phyloP scores from a whole-genome alignment of 306 rosid genomes.

The Mimosa pudica region DNA sequence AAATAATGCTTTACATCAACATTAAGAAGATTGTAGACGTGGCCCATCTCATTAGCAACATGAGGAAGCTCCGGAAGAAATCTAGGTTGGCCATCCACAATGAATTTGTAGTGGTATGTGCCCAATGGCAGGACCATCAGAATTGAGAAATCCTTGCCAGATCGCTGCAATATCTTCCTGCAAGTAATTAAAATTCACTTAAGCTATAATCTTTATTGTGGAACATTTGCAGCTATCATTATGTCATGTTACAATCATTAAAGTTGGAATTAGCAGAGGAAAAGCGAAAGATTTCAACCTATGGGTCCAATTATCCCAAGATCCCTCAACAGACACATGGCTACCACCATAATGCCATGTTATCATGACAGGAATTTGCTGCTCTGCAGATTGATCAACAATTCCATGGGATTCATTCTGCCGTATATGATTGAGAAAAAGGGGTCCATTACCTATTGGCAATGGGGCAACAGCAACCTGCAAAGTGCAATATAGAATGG shows the following conservation, averaged over 20 bases:
- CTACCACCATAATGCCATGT: slow-evolving; percentile 81
- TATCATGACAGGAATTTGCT: slow-evolving; percentile 74
- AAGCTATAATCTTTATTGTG: slow-evolving; percentile 17
- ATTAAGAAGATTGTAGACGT: slow-evolving; percentile 77
- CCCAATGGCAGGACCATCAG: slow-evolving; percentile 82
- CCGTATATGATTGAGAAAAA: slow-evolving; percentile 53
- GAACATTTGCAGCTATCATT: slow-evolving; percentile 21
- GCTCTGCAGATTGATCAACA: slow-evolving; percentile 60
- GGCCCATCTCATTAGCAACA: slow-evolving; percentile 74
- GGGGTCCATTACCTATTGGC: slow-evolving; percentile 55
- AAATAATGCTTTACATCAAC: slow-evolving; percentile 64
- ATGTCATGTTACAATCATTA: slow-evolving; percentile 25
- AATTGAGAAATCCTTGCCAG: slow-evolving; percentile 79
- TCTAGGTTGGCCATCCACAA: slow-evolving; percentile 78
- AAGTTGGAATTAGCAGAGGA: slow-evolving; percentile 18
- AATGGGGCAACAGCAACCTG: slow-evolving; percentile 89
- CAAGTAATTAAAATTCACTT: slow-evolving; percentile 35
- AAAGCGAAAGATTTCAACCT: slow-evolving; percentile 50
- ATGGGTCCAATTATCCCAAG: slow-evolving; percentile 91
- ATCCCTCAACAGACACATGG: slow-evolving; percentile 81
- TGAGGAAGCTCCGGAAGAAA: slow-evolving; percentile 74
- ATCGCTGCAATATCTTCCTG: slow-evolving; percentile 79
- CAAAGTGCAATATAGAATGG: slow-evolving; percentile 20
- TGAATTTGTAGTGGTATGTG: slow-evolving; percentile 76
- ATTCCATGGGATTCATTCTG: slow-evolving; percentile 50